Evolutionary conservation across 208 protist genomes (phyloP).

Genomic region (Acanthamoeba royreba): DNA sequence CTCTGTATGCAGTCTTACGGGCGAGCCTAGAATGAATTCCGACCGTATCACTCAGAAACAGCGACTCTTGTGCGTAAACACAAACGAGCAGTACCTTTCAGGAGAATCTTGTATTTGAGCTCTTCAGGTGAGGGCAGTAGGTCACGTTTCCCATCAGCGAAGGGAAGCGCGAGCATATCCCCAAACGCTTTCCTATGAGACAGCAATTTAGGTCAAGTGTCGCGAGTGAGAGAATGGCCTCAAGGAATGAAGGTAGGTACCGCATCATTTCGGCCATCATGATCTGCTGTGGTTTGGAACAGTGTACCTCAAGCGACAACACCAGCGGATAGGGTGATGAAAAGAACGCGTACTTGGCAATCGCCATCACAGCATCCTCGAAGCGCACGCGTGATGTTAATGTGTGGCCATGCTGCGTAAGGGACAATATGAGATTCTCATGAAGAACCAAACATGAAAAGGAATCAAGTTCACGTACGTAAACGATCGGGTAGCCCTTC

Average conservation of each 20-base stretch:
- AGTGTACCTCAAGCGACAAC: conserved; percentile 83
- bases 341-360: conserved; percentile 78
- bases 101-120: conserved; percentile 58
- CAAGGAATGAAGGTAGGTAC: no score
- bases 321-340: conserved; percentile 79
- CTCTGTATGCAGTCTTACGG: background rate
- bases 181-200: background rate
- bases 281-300: conserved; percentile 73
- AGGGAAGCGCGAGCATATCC: background rate
- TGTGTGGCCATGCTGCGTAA: conserved; percentile 79
- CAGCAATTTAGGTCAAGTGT: background rate
- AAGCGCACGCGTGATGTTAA: conserved; percentile 81
- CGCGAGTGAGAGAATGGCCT: no score
- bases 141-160: background rate
- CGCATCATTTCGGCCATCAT: conserved; percentile 74
- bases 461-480: background rate
- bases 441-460: background rate
- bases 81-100: conserved; percentile 47
- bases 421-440: background rate
- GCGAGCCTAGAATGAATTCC: no score
- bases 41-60: no score
- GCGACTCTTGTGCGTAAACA: no score
- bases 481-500: conserved; percentile 81
- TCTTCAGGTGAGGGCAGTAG: conserved; percentile 40
- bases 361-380: conserved; percentile 68